A percentile compares a stretch with the other conserved stretches of the same genome.
Conservation (phyloP, 371 early-diverging fungal species). For the Mucor indicus region DNA sequence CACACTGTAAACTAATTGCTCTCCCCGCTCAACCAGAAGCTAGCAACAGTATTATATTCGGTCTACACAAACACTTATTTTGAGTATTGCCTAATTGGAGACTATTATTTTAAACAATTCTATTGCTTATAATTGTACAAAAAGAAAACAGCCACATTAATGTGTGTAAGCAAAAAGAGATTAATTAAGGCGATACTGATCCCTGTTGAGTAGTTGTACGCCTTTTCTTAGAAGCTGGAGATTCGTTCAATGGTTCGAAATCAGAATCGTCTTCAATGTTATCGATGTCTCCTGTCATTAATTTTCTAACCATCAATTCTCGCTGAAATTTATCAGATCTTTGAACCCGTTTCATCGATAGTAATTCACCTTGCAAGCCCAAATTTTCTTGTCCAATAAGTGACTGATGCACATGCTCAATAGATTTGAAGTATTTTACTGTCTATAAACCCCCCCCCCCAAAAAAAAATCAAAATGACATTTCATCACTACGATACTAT, state of each 20-base stretch:
- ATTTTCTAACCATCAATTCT: conserved; percentile 20
- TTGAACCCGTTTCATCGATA: conserved; percentile 16
- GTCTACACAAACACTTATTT: too few relatives aligned
- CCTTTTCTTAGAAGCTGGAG: not conserved
- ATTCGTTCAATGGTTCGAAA: conserved; percentile 4
- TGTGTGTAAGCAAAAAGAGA: too few relatives aligned
- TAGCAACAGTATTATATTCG: too few relatives aligned
- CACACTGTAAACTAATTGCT: too few relatives aligned
- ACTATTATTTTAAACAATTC: too few relatives aligned
- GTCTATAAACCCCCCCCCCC: not conserved
- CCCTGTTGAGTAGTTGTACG: too few relatives aligned
- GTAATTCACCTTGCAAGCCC: conserved; percentile 65
- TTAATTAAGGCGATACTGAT: too few relatives aligned
- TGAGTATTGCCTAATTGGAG: too few relatives aligned
- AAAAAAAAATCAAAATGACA: not conserved
- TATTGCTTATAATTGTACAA: too few relatives aligned
- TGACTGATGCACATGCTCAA: conserved; percentile 73
- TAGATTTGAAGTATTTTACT: conserved; percentile 48
- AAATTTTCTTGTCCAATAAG: conserved; percentile 78
- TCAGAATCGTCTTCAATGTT: conserved; percentile 7
- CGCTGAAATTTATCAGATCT: conserved; percentile 10
- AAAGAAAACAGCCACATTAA: too few relatives aligned
- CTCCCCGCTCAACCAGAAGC: too few relatives aligned
- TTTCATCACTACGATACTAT: too few relatives aligned
- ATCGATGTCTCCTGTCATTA: conserved; percentile 8